These are phyloP conservation scores for Trametes villosa DNA, from an alignment of 768 basidiomycete species.

Conservation along the genomic window DNA sequence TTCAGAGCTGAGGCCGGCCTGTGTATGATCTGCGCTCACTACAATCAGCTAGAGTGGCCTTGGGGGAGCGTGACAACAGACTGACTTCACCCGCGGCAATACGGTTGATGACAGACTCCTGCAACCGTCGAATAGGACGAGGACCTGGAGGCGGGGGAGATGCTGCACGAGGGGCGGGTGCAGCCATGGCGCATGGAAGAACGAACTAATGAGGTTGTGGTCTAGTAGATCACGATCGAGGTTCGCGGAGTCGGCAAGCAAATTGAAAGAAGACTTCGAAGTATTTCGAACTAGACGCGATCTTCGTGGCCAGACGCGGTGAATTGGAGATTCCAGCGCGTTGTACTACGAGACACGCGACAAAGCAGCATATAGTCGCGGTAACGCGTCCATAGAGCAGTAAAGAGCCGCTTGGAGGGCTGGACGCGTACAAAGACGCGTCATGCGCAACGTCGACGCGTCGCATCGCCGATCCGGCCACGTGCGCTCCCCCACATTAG, in stretches of 20 bases:
- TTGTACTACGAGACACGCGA: no score
- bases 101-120: constrained; percentile 85
- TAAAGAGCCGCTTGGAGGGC: neutral
- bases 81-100: constrained; percentile 73
- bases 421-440: neutral
- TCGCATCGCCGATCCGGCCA: constrained; percentile 6
- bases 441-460: constrained; percentile 6
- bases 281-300: neutral
- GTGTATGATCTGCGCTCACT: constrained; percentile 68
- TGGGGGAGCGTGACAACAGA: neutral
- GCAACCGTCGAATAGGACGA: constrained; percentile 72
- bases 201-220: neutral
- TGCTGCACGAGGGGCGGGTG: constrained; percentile 6
- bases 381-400: no score
- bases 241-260: constrained; percentile 1
- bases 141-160: constrained; percentile 47
- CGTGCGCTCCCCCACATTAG: constrained; percentile 16
- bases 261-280: neutral
- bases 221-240: constrained; percentile 11
- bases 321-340: no score
- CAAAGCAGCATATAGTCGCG: no score
- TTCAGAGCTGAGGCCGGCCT: constrained; percentile 94
- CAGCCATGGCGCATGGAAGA: constrained; percentile 3
- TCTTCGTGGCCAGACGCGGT: neutral
- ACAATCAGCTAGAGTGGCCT: neutral